Evolutionary conservation across 768 basidiomycete genomes (phyloP).

Genomic region (Albatrellus ellisii): DNA sequence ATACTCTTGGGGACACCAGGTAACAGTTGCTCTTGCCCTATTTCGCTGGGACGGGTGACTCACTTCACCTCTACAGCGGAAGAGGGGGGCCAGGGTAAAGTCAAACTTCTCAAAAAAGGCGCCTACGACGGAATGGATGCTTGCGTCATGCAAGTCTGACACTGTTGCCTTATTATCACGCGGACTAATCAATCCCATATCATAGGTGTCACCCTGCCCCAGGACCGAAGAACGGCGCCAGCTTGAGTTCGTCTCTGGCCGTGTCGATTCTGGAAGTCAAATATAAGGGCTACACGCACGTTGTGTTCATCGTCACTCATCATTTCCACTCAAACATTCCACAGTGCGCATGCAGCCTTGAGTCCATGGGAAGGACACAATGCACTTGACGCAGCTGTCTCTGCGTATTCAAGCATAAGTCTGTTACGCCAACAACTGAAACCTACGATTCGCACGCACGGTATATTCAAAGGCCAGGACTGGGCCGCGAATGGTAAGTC

Average conservation of each 20-base stretch:
- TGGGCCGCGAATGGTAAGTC: conserved; percentile 61
- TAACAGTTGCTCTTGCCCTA: no score
- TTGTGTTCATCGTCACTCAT: background rate
- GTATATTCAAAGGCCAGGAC: conserved; percentile 61
- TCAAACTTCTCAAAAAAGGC: conserved; percentile 51
- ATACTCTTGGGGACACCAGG: no score
- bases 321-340: background rate
- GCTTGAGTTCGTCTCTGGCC: conserved; percentile 52
- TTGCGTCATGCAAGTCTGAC: conserved; percentile 51
- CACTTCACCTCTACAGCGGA: conserved; percentile 46
- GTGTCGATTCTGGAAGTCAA: conserved; percentile 46
- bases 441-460: conserved; percentile 70
- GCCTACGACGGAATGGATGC: conserved; percentile 68
- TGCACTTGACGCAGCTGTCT: conserved; percentile 77
- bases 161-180: background rate
- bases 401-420: conserved; percentile 70
- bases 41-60: no score
- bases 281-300: conserved; percentile 63
- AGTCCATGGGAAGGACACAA: conserved; percentile 82
- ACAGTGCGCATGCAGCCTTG: conserved; percentile 63
- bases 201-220: conserved; percentile 73
- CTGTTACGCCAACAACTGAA: conserved; percentile 72
- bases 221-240: conserved; percentile 57
- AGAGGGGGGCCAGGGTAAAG: conserved; percentile 68
- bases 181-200: background rate